Evolutionary conservation across 257 asterid species (phyloP).

Genomic region (Rehmannia glutinosa): DNA sequence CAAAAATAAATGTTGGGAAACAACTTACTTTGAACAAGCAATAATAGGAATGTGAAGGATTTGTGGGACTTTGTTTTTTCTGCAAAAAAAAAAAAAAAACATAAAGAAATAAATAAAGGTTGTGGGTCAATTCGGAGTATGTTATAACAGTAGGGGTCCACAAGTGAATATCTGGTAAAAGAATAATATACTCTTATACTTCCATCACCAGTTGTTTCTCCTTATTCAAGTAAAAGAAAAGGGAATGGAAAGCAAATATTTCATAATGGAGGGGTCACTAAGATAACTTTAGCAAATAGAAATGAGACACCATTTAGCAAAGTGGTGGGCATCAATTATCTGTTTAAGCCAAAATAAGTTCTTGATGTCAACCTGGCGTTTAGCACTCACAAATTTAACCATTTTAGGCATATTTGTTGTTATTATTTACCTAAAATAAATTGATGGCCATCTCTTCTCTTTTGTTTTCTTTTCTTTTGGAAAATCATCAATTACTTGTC

Average conservation of each 20-base stretch:
- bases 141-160: slow-evolving; percentile 4
- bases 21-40: no score
- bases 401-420: not conserved
- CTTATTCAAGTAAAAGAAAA: slow-evolving; percentile 22
- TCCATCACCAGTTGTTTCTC: slow-evolving; percentile 30
- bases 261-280: slow-evolving; percentile 27
- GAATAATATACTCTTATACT: slow-evolving; percentile 7
- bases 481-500: no score
- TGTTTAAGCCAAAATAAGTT: slow-evolving; percentile 22
- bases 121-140: no score
- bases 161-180: slow-evolving; percentile 18
- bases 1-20: no score
- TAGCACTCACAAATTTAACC: not conserved
- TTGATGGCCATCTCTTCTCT: not conserved
- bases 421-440: not conserved
- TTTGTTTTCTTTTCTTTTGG: not conserved
- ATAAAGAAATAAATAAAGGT: no score
- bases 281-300: slow-evolving; percentile 18
- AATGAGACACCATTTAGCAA: slow-evolving; percentile 16
- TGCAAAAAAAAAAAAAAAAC: no score
- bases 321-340: not conserved
- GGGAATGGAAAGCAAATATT: not conserved
- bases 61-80: no score
- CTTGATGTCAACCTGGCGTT: slow-evolving; percentile 12
- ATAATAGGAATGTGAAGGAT: no score